Percentiles rank a stretch among this genome's conserved stretches.
Evolutionary conservation across 176 grass and related monocot genomes (phyloP).

Genomic region (Pharus latifolius): DNA sequence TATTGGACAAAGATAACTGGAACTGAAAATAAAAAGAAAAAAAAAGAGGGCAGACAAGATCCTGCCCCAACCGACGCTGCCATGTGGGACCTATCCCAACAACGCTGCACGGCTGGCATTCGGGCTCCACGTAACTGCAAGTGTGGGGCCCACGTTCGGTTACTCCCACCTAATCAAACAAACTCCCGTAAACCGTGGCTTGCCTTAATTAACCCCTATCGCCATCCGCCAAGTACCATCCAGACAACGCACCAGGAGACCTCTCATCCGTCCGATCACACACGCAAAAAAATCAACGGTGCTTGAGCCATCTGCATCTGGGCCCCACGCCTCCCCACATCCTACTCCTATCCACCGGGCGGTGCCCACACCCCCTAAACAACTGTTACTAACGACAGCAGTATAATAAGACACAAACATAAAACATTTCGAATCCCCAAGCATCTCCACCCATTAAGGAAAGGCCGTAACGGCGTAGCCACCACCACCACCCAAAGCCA

Average conservation of each 20-base stretch:
- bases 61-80: background rate
- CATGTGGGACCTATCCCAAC: background rate
- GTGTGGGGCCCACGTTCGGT: background rate
- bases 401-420: background rate
- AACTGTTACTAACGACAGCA: background rate
- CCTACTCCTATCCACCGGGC: background rate
- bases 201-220: too few species aligned
- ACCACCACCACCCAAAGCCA: background rate
- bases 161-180: constrained; percentile 9
- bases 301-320: background rate
- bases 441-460: background rate
- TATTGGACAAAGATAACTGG: too few species aligned
- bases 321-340: background rate
- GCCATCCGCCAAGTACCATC: background rate
- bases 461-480: background rate
- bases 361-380: background rate
- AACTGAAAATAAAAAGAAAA: too few species aligned
- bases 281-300: background rate
- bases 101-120: background rate
- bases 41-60: too few species aligned
- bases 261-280: background rate
- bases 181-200: too few species aligned
- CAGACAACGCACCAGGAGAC: background rate
- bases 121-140: background rate
- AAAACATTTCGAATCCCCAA: constrained; percentile 23